Conservation (phyloP, 805 yeast genomes). For the Candida corydali region DNA sequence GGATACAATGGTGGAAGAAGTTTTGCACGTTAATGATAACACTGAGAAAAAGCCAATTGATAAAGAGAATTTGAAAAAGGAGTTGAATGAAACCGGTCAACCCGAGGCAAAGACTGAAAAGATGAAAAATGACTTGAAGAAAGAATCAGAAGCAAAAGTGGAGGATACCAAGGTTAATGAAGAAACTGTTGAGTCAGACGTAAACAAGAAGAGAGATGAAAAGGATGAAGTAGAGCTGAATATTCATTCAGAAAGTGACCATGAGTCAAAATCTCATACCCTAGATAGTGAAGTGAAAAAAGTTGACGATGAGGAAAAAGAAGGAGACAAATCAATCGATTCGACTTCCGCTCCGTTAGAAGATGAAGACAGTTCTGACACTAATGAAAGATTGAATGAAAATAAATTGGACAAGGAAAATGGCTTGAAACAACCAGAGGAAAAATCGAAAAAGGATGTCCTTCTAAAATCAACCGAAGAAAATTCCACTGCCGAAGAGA, state of each 20-base stretch:
- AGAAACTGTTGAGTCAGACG: neutral
- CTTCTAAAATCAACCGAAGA: neutral
- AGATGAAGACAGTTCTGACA: neutral
- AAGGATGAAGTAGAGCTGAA: neutral
- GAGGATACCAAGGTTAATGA: neutral
- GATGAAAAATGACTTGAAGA: neutral
- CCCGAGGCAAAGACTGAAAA: neutral
- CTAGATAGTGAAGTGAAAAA: neutral
- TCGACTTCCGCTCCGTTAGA: neutral
- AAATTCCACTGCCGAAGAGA: neutral
- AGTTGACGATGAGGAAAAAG: constrained; percentile 1
- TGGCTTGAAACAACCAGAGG: neutral
- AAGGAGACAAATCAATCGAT: neutral
- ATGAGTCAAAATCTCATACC: no score
- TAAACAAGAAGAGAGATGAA: neutral
- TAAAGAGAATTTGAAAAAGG: neutral
- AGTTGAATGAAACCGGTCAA: neutral
- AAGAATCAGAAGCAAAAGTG: neutral
- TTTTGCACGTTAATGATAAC: constrained; percentile 22
- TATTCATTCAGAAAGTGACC: neutral
- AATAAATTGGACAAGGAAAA: neutral
- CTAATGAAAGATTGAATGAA: neutral
- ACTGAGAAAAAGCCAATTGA: neutral
- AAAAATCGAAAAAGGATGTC: neutral
- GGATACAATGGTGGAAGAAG: constrained; percentile 47